These are phyloP conservation scores for Solanum hybrid DNA, from an alignment of 305 asterid species.

Conservation along the genomic window DNA sequence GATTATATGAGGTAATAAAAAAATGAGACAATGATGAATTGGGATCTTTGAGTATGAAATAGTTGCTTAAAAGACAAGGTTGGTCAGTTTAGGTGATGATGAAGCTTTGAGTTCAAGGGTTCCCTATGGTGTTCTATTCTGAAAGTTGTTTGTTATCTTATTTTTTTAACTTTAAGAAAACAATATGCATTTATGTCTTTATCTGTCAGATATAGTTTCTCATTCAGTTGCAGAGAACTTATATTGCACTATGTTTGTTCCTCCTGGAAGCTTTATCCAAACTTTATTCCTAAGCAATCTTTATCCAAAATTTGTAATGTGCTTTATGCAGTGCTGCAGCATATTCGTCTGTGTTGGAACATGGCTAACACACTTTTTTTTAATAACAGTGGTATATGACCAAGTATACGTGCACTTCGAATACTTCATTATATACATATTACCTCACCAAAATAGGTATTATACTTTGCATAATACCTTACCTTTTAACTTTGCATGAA, in stretches of 20 bases:
- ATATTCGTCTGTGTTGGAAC: conserved; percentile 2
- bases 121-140: conserved; percentile 30
- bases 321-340: not conserved
- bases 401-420: not conserved
- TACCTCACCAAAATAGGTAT: not conserved
- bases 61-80: conserved; percentile 89
- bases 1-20: conserved; percentile 20
- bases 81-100: conserved; percentile 50
- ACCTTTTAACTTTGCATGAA: not conserved
- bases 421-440: not conserved
- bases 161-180: conserved; percentile 1
- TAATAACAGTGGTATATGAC: not conserved
- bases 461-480: not conserved
- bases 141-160: conserved; percentile 11
- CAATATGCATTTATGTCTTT: conserved; percentile 20
- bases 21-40: conserved; percentile 31
- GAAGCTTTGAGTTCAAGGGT: conserved; percentile 72
- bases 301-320: conserved; percentile 11
- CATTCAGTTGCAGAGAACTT: conserved; percentile 12
- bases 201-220: conserved; percentile 13
- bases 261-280: conserved; percentile 25
- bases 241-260: conserved; percentile 11
- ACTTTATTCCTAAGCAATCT: conserved; percentile 71
- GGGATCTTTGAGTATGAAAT: conserved; percentile 39
- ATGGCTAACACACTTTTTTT: not conserved